Evolutionary conservation across 495 filamentous ascomycete species (phyloP).

Genomic region (Ramalina peruviana): DNA sequence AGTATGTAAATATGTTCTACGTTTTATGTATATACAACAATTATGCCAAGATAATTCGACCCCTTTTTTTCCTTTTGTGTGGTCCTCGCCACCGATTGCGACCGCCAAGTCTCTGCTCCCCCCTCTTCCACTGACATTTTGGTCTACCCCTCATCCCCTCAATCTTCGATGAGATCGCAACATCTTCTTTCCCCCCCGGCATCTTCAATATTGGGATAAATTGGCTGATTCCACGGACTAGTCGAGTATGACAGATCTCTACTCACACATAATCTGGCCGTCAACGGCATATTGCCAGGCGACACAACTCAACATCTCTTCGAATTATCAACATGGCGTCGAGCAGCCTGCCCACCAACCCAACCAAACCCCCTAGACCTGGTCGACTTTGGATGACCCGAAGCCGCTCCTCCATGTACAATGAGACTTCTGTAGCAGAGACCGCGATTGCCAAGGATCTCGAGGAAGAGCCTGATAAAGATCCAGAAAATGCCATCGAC

Average conservation of each 20-base stretch:
- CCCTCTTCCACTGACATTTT: too few relatives aligned
- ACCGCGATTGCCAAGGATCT: slow-evolving; percentile 58
- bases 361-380: slow-evolving; percentile 1
- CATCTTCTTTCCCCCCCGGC: too few relatives aligned
- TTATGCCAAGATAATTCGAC: too few relatives aligned
- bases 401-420: slow-evolving; percentile 8
- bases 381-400: slow-evolving; percentile 6
- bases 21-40: too few relatives aligned
- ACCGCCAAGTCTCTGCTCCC: too few relatives aligned
- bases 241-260: background rate
- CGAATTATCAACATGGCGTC: background rate
- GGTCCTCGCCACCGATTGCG: too few relatives aligned
- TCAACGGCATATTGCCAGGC: background rate
- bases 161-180: too few relatives aligned
- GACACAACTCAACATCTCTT: background rate
- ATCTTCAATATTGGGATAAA: too few relatives aligned
- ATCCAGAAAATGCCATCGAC: slow-evolving; percentile 32
- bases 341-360: background rate
- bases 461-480: slow-evolving; percentile 33
- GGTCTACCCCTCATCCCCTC: too few relatives aligned
- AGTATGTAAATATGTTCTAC: too few relatives aligned
- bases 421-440: slow-evolving; percentile 39
- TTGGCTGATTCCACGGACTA: background rate
- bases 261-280: background rate
- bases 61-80: too few relatives aligned